A percentile compares a stretch with the other conserved stretches of the same genome.
Conservation (phyloP, 768 basidiomycete genomes). For the Fomitopsis pulvina region DNA sequence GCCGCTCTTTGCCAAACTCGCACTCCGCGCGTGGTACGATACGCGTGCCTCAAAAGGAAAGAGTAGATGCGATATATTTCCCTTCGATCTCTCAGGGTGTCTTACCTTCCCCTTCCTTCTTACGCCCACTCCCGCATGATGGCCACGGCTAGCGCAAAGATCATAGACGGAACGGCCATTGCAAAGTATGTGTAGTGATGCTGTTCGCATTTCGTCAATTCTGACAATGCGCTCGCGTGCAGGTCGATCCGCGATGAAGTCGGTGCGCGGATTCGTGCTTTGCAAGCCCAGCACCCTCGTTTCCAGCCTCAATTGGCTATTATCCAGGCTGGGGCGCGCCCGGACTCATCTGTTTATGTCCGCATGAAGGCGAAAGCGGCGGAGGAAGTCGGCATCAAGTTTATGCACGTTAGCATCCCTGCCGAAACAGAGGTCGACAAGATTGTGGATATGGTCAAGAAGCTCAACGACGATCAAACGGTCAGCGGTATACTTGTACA, state of each 20-base stretch:
- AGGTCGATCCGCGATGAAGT: slow-evolving; percentile 81
- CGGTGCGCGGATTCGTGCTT: slow-evolving; percentile 55
- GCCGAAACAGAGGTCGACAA: slow-evolving; percentile 65
- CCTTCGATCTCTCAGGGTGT: slow-evolving; percentile 7
- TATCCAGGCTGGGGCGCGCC: slow-evolving; percentile 88
- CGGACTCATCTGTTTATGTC: slow-evolving; percentile 88
- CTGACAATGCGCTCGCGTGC: slow-evolving; percentile 10
- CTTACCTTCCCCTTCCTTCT: slow-evolving; percentile 12
- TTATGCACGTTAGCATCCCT: slow-evolving; percentile 73
- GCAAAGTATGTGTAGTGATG: slow-evolving; percentile 58
- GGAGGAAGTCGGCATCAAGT: slow-evolving; percentile 86
- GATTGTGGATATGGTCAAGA: slow-evolving; percentile 69
- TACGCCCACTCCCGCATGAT: slow-evolving; percentile 19
- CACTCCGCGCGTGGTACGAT: slow-evolving; percentile 15
- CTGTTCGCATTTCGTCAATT: slow-evolving; percentile 2
- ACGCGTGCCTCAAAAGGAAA: slow-evolving; percentile 19
- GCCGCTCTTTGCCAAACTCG: too few relatives aligned
- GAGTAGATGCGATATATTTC: slow-evolving; percentile 15
- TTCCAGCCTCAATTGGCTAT: slow-evolving; percentile 90
- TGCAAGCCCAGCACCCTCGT: slow-evolving; percentile 68
- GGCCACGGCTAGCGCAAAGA: slow-evolving; percentile 29
- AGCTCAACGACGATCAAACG: slow-evolving; percentile 74
- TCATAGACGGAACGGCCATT: slow-evolving; percentile 80
- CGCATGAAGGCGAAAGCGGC: slow-evolving; percentile 98
- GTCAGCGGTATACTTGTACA: slow-evolving; percentile 93